Conservation (phyloP, 2,329 filamentous ascomycete genomes). For the Beauveria brongniartii region DNA sequence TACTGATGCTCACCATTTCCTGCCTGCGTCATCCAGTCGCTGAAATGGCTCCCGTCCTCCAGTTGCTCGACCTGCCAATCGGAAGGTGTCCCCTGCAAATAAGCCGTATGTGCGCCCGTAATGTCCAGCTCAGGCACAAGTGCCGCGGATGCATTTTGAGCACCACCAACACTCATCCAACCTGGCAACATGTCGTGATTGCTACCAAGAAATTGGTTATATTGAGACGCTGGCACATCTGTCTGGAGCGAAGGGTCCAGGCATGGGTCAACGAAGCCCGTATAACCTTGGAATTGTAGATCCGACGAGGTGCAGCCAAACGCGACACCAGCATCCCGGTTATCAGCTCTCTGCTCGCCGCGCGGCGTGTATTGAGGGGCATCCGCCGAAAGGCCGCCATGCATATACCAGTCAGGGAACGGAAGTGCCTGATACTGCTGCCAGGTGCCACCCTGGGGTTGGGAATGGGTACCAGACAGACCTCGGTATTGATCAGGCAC, state of each 20-base stretch:
- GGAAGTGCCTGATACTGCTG: not conserved
- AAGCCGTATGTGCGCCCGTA: constrained; percentile 18
- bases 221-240: not conserved
- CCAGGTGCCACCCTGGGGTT: not conserved
- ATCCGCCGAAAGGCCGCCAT: not conserved
- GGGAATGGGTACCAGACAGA: not conserved
- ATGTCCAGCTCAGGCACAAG: constrained; percentile 14
- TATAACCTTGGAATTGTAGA: not conserved
- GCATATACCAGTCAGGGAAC: not conserved
- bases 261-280: not conserved
- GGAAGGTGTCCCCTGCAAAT: constrained; percentile 24
- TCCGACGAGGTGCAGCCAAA: not conserved
- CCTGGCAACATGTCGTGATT: not conserved
- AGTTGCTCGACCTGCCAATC: constrained; percentile 30
- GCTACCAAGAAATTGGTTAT: not conserved
- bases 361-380: not conserved
- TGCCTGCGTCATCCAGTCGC: constrained; percentile 24
- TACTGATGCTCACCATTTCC: constrained; percentile 17
- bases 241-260: constrained; percentile 2
- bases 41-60: constrained; percentile 23
- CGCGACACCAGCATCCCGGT: not conserved
- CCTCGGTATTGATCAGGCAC: not conserved
- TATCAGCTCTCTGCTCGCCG: not conserved
- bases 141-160: not conserved
- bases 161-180: not conserved